phyloP scores from a whole-genome alignment of 2,329 filamentous ascomycete species.

The Reticulascus tulasneorum region DNA sequence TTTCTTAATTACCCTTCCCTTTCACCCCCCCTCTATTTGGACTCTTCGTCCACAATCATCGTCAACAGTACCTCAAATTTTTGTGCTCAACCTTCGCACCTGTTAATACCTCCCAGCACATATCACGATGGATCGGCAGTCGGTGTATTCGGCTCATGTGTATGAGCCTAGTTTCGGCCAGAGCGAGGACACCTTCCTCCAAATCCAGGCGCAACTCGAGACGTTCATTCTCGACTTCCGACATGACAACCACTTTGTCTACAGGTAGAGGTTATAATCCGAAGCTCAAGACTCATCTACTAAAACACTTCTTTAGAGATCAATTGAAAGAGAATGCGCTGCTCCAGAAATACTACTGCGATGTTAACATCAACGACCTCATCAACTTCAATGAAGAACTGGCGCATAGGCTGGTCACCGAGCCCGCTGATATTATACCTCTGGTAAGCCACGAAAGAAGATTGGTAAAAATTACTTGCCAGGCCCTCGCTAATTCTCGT shows the following conservation, averaged over 20 bases:
- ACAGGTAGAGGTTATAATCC: no score
- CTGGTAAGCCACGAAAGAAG: slow-evolving; percentile 58
- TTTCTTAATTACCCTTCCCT: slow-evolving; percentile 8
- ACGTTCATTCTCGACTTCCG: slow-evolving; percentile 92
- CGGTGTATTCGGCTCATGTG: slow-evolving; percentile 80
- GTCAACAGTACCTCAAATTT: no score
- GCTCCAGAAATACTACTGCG: slow-evolving; percentile 90
- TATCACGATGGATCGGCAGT: slow-evolving; percentile 94
- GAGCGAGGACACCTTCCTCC: slow-evolving; percentile 63
- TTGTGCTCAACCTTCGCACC: no score
- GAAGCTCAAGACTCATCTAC: no score
- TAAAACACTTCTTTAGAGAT: slow-evolving; percentile 68
- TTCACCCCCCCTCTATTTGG: no score
- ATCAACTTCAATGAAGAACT: slow-evolving; percentile 96
- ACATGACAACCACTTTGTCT: slow-evolving; percentile 91
- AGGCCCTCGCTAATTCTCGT: not conserved
- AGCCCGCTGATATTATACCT: slow-evolving; percentile 89
- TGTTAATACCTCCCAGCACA: no score
- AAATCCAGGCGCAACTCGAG: slow-evolving; percentile 75
- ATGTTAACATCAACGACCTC: slow-evolving; percentile 90
- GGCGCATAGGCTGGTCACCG: slow-evolving; percentile 81
- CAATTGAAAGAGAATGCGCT: slow-evolving; percentile 94
- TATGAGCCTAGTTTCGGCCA: slow-evolving; percentile 65
- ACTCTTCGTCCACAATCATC: no score
- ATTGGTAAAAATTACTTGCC: not conserved